phyloP scores from a whole-genome alignment of 116 monocot genomes.

The Phalaenopsis hybrid region DNA sequence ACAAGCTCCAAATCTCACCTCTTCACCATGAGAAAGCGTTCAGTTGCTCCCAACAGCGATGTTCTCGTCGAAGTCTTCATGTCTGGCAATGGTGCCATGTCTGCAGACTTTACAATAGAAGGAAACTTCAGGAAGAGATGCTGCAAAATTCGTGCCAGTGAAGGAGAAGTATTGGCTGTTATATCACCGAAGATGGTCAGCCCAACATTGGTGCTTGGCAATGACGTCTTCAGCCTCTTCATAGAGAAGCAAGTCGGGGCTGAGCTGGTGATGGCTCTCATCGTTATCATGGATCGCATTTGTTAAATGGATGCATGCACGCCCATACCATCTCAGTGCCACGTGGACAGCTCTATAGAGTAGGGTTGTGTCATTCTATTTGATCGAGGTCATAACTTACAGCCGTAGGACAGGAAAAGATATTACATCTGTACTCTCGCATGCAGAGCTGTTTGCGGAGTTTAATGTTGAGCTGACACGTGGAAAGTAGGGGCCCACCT shows the following conservation, averaged over 20 bases:
- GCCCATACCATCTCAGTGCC: too few relatives aligned
- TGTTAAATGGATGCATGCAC: slow-evolving; percentile 1
- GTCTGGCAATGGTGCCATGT: neutral
- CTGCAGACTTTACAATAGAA: neutral
- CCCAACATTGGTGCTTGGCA: slow-evolving; percentile 3
- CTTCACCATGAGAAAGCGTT: neutral
- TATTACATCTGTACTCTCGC: too few relatives aligned
- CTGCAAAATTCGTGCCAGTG: neutral
- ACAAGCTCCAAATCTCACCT: neutral
- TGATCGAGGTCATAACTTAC: too few relatives aligned
- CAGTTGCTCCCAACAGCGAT: neutral
- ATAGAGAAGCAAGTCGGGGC: slow-evolving; percentile 23
- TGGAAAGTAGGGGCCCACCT: too few relatives aligned
- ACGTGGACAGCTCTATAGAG: too few relatives aligned
- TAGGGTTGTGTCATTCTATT: too few relatives aligned
- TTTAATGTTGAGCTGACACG: too few relatives aligned
- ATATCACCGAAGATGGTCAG: neutral
- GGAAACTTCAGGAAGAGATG: neutral
- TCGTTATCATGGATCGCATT: slow-evolving; percentile 59
- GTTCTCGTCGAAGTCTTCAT: neutral
- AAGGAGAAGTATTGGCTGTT: neutral
- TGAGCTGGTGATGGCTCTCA: slow-evolving; percentile 42
- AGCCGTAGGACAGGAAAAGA: too few relatives aligned
- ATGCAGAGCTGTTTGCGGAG: too few relatives aligned
- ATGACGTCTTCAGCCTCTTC: slow-evolving; percentile 59